Evolutionary conservation across 2,329 filamentous ascomycete genomes (phyloP).

Genomic region (Ascocoryne sarcoides): DNA sequence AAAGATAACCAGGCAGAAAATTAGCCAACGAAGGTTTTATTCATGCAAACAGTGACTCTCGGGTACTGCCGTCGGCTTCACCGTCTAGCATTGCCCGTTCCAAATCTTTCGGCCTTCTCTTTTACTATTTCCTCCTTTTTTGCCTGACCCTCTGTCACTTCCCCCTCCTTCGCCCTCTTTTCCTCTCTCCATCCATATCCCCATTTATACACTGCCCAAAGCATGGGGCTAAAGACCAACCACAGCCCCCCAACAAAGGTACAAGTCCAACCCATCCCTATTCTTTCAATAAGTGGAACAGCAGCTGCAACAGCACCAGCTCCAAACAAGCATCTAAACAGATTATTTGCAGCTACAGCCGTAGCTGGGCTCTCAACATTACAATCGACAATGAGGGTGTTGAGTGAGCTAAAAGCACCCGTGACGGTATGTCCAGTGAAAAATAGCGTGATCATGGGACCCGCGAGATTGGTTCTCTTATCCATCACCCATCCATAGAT

Average conservation of each 20-base stretch:
- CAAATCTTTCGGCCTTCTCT: no score
- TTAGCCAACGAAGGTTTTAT: no score
- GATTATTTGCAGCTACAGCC: conserved; percentile 9
- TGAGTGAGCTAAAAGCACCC: conserved; percentile 12
- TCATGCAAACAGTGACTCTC: no score
- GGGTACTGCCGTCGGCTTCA: no score
- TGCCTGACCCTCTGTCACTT: background rate
- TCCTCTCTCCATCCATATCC: conserved; percentile 38
- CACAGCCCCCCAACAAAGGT: conserved; percentile 44
- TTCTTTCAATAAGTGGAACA: conserved; percentile 6
- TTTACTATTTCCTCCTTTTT: background rate
- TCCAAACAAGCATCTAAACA: conserved; percentile 8
- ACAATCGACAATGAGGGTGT: conserved; percentile 6
- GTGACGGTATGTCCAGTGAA: conserved; percentile 14
- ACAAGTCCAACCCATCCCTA: conserved; percentile 42
- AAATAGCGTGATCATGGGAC: conserved; percentile 6
- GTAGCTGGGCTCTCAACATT: conserved; percentile 3
- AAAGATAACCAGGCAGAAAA: no score
- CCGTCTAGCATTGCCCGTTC: no score
- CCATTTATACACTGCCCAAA: conserved; percentile 37
- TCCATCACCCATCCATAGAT: conserved; percentile 4
- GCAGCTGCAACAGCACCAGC: conserved; percentile 6
- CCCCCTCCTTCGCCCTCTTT: background rate
- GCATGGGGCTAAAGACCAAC: conserved; percentile 33
- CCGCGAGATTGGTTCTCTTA: background rate